Percentiles rank a stretch among this genome's conserved stretches.
phyloP scores from a whole-genome alignment of 257 asterid genomes.

The Plantago elongata region DNA sequence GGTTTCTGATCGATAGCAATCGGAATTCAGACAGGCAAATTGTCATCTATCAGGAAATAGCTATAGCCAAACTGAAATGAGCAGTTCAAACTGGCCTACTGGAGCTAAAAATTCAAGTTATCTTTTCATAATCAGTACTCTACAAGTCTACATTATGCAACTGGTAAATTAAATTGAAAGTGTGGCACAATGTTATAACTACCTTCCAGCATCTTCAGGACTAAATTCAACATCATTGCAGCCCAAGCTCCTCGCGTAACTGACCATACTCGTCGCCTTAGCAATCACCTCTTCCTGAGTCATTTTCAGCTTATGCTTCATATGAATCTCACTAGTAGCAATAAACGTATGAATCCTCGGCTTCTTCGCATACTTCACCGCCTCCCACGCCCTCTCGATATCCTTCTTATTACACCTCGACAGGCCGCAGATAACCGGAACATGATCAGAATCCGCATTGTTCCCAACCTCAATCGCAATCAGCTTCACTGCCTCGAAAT shows the following conservation, averaged over 20 bases:
- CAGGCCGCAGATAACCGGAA: constrained; percentile 86
- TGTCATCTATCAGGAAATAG: too few relatives aligned
- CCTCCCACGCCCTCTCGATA: constrained; percentile 93
- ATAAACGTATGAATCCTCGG: constrained; percentile 95
- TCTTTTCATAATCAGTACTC: background rate
- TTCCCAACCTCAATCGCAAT: constrained; percentile 80
- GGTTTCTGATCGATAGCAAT: constrained; percentile 1
- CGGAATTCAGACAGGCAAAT: too few relatives aligned
- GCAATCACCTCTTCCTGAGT: constrained; percentile 68
- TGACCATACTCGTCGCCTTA: constrained; percentile 87
- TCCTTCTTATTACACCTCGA: constrained; percentile 91
- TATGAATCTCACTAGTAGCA: constrained; percentile 94
- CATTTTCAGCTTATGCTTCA: constrained; percentile 83
- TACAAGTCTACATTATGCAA: background rate
- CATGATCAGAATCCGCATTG: constrained; percentile 34
- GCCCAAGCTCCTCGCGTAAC: constrained; percentile 82
- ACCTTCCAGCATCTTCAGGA: constrained; percentile 99
- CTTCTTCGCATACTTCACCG: constrained; percentile 72
- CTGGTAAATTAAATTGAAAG: background rate
- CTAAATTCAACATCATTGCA: constrained; percentile 92
- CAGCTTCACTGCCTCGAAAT: constrained; percentile 72
- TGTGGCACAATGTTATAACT: background rate
- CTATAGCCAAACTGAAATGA: background rate
- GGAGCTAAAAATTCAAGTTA: background rate
- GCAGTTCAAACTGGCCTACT: too few relatives aligned